Base-by-base conservation (phyloP, 192 early-diverging fungal genomes). In the Coemansia sp. region DNA sequence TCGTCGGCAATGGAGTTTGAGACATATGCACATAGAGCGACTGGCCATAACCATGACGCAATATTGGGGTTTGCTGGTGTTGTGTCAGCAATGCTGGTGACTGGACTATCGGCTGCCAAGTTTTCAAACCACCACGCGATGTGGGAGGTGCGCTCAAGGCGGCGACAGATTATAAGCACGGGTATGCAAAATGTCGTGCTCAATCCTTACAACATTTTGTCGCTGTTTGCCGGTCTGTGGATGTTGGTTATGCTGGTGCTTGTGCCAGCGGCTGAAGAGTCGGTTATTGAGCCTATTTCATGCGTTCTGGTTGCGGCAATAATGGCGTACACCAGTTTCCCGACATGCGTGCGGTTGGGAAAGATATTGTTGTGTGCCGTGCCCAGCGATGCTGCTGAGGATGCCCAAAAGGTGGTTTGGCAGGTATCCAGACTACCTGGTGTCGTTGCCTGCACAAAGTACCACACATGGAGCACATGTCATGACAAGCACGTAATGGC, bases 151-250 rank as follows among this genome's bases (percentile, higher is more conserved):
- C 61, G 67, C 35, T 54, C 58, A 19, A 18, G 26, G 20, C 61
- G 27, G 45, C 47, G 41, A 26, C 61, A 66, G 16, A 6, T 20
- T n/a, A 29, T 32, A n/a, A 53, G 9, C 24, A 32, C 43, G 11
- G 57, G 43, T 55, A 38, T 66, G 64, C 70, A 78, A 47, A 73
- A 78, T 29, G 57, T 52, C 3, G 11, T 69, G 29, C 54, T 54
- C 22, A 78, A 78, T 54, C 76, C 76, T 37, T 66, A 61, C 61
- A 78, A 78, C 64, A 39, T 38, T 0, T 55, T 60, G 19, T 69
- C 76, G 59, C 54, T 78, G 41, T 49, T 62, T 57, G 76, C 65
- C 2, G 66, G 71, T 0, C 10, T 61, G 57, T 79, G 71, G 67
- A 66, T 74, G 61, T 3, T 57, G 26, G 52, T 39, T 5, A 50